Evolutionary conservation across 352 stramenopile genomes (phyloP).

Genomic region (Phytophthora syringae): DNA sequence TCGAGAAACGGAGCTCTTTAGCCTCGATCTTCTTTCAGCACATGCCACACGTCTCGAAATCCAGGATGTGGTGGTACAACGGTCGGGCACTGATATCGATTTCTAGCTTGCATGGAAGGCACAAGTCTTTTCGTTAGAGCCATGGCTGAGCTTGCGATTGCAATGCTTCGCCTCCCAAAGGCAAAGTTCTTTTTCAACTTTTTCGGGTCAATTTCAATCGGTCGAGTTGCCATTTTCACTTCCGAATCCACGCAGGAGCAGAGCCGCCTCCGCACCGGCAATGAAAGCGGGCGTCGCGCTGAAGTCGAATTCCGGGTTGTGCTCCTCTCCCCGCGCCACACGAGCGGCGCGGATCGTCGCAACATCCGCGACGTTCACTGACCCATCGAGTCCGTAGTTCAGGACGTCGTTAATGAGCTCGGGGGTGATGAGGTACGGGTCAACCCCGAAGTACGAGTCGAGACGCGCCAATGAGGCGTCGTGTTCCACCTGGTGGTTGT

Average conservation of each 20-base stretch:
- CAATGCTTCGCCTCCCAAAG: no score
- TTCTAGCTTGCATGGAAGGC: no score
- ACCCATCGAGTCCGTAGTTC: conserved; percentile 27
- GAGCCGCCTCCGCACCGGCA: conserved; percentile 18
- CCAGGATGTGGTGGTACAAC: no score
- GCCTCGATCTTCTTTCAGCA: no score
- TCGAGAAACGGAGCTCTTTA: no score
- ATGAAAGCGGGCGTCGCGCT: conserved; percentile 23
- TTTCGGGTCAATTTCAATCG: no score
- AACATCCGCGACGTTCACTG: conserved; percentile 18
- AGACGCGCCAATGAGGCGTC: conserved; percentile 31
- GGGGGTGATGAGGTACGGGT: conserved; percentile 23
- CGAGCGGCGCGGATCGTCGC: conserved; percentile 17
- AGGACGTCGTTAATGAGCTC: conserved; percentile 28
- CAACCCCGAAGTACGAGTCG: conserved; percentile 32
- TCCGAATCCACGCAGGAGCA: conserved; percentile 26
- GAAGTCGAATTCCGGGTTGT: conserved; percentile 31
- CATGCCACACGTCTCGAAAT: no score
- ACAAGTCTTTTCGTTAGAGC: no score
- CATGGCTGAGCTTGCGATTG: no score
- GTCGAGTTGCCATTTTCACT: conserved; percentile 24
- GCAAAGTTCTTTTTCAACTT: no score
- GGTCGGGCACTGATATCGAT: no score
- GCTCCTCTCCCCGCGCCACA: conserved; percentile 16
- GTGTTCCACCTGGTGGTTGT: conserved; percentile 33